Evolutionary conservation across 352 stramenopile genomes (phyloP), one percentile per base, ranked within the genome.

Genomic region (Globisporangium solare): DNA sequence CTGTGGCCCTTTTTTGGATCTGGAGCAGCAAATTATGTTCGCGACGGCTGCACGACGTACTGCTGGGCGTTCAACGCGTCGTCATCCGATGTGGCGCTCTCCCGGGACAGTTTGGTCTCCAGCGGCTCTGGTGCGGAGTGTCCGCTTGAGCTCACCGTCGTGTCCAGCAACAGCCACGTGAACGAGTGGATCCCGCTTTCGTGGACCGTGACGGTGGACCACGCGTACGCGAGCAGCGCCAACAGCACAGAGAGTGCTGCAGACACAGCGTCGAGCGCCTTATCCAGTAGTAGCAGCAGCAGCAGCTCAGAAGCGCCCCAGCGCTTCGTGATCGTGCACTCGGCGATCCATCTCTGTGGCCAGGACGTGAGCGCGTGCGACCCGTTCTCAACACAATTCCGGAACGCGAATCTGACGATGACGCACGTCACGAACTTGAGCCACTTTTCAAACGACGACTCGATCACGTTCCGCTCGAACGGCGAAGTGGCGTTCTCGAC

Each of bases 31-130:
- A 6, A 17, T 8, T 51, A 52, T 17, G 27, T 31, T 8, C 39
- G 12, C 21, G 64, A 76, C 15, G 67, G 67, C 40, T 15, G 47
- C 22, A 74, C 70, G 32, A 79, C 71, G 10, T 76, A 72, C 46
- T 79, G 71, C 50, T 79, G 68, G 68, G 57, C 42, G 3, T 53
- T 75, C 13, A 32, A 52, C 43, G 63, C 54, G 6, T 57, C 54
- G 20, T 40, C 63, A 10, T 52, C 58, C 12, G 63, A 18, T 13
- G 51, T 58, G 13, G 56, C 58, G 7, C 24, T 73, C 17, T 58
- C 56, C 15, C 37, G 52, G 3, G 54, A 63, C 15, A 43, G 51
- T 17, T 35, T 76, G 11, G 54, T 61, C 22, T 32, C 54, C 6
- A 56, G 49, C 6, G 63, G 56, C 24, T 54, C 47, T 2, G 59